Conservation (phyloP, 2,329 filamentous ascomycete genomes). For the Orbilia blumenaviensis region DNA sequence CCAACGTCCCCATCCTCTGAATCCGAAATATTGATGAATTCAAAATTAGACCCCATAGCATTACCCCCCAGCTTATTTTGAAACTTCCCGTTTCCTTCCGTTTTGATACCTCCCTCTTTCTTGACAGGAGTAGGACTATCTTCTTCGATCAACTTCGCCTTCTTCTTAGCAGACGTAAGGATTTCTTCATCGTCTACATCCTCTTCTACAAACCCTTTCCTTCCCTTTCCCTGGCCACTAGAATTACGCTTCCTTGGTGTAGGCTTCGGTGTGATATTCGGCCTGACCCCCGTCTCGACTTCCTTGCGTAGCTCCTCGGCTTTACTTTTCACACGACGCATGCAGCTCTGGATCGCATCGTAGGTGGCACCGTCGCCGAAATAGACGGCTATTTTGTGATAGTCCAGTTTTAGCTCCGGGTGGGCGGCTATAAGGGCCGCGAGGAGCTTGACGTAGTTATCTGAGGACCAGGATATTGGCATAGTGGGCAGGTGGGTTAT, state of each 20-base stretch:
- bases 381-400: slow-evolving; percentile 29
- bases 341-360: slow-evolving; percentile 44
- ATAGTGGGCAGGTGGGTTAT: slow-evolving; percentile 12
- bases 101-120: too few species aligned
- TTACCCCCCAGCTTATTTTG: background rate
- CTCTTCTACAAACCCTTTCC: slow-evolving; percentile 19
- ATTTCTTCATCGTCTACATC: slow-evolving; percentile 43
- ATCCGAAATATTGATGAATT: slow-evolving; percentile 42
- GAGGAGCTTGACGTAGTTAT: slow-evolving; percentile 51
- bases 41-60: background rate
- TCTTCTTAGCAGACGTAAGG: slow-evolving; percentile 42
- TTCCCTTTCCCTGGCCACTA: slow-evolving; percentile 36
- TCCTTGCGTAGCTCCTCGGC: slow-evolving; percentile 31
- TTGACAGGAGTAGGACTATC: slow-evolving; percentile 11
- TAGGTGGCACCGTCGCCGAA: slow-evolving; percentile 51
- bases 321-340: slow-evolving; percentile 37
- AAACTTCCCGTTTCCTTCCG: background rate
- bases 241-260: slow-evolving; percentile 29
- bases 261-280: slow-evolving; percentile 29
- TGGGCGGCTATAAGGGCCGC: slow-evolving; percentile 45
- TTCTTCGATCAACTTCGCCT: slow-evolving; percentile 32
- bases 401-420: slow-evolving; percentile 37
- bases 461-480: slow-evolving; percentile 42
- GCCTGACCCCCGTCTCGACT: slow-evolving; percentile 40
- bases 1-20: slow-evolving; percentile 36